These are phyloP conservation scores for Puccinia triticina DNA, from an alignment of 1,284 basidiomycete genomes.

Conservation along the genomic window DNA sequence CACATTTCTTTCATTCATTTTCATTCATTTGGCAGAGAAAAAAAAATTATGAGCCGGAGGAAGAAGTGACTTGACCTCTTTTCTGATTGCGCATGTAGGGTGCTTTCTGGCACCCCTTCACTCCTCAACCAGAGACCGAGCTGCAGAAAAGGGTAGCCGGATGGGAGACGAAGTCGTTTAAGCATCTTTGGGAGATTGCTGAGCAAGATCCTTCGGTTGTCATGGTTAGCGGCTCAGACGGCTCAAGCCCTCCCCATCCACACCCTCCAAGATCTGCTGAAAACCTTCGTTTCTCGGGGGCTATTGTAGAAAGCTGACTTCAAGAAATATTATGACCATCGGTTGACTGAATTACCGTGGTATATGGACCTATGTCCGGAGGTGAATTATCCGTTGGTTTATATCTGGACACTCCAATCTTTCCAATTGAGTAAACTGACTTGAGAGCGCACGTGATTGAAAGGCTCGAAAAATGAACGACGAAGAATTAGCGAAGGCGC, in stretches of 20 bases:
- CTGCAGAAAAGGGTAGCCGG: not conserved
- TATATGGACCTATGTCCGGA: slow-evolving; percentile 35
- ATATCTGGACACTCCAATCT: not conserved
- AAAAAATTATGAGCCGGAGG: not conserved
- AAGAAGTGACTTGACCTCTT: not conserved
- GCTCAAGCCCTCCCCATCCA: not conserved
- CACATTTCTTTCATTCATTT: not conserved
- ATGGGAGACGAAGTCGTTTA: slow-evolving; percentile 39
- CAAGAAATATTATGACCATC: slow-evolving; percentile 28
- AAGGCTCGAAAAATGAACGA: slow-evolving; percentile 25
- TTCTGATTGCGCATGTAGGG: not conserved
- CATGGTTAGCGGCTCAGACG: slow-evolving; percentile 23
- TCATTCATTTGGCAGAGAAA: not conserved
- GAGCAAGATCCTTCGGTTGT: slow-evolving; percentile 26
- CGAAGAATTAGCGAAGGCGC: slow-evolving; percentile 17
- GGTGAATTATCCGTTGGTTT: not conserved
- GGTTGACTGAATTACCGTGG: slow-evolving; percentile 40
- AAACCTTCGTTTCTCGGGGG: not conserved
- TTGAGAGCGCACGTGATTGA: not conserved
- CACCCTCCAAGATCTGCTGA: not conserved
- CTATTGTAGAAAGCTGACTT: slow-evolving; percentile 23
- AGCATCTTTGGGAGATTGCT: slow-evolving; percentile 40
- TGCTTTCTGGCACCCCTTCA: slow-evolving; percentile 42
- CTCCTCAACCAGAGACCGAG: slow-evolving; percentile 7
- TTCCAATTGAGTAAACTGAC: not conserved